Percentiles rank a stretch among this genome's conserved stretches.
Conservation (phyloP, 1,284 basidiomycete species). For the Chondrostereum purpureum region DNA sequence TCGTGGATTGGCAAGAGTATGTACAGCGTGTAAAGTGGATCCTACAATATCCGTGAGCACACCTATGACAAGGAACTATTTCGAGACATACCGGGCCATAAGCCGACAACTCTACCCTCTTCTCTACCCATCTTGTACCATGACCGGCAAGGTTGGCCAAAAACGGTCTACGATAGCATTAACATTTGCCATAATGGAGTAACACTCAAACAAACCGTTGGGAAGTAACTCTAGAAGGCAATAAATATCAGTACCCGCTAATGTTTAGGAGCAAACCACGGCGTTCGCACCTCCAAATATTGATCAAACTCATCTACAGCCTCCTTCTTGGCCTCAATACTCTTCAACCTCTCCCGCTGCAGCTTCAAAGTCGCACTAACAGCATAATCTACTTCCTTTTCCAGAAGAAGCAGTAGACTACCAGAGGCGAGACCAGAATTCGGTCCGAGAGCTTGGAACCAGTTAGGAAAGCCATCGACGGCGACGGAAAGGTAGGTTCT, state of each 20-base stretch:
- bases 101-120: slow-evolving; percentile 47
- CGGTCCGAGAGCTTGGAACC: slow-evolving; percentile 50
- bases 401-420: slow-evolving; percentile 44
- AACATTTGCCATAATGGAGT: slow-evolving; percentile 2
- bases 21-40: slow-evolving; percentile 46
- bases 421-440: slow-evolving; percentile 48
- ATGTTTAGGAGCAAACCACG: not conserved
- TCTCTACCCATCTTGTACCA: slow-evolving; percentile 63
- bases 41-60: slow-evolving; percentile 24
- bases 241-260: not conserved
- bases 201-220: slow-evolving; percentile 25
- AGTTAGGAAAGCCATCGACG: slow-evolving; percentile 57
- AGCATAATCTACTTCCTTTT: slow-evolving; percentile 50
- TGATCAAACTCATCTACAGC: slow-evolving; percentile 56
- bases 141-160: slow-evolving; percentile 49
- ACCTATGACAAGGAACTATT: not conserved
- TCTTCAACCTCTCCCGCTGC: slow-evolving; percentile 53
- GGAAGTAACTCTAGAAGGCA: slow-evolving; percentile 38
- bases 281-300: slow-evolving; percentile 37
- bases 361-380: slow-evolving; percentile 48
- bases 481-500: slow-evolving; percentile 47
- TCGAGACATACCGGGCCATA: slow-evolving; percentile 49
- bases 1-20: slow-evolving; percentile 44
- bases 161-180: slow-evolving; percentile 44
- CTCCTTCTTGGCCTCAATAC: slow-evolving; percentile 49